Base-by-base conservation (phyloP, 108 stramenopile genomes). In the Cyclotella kingstonii region DNA sequence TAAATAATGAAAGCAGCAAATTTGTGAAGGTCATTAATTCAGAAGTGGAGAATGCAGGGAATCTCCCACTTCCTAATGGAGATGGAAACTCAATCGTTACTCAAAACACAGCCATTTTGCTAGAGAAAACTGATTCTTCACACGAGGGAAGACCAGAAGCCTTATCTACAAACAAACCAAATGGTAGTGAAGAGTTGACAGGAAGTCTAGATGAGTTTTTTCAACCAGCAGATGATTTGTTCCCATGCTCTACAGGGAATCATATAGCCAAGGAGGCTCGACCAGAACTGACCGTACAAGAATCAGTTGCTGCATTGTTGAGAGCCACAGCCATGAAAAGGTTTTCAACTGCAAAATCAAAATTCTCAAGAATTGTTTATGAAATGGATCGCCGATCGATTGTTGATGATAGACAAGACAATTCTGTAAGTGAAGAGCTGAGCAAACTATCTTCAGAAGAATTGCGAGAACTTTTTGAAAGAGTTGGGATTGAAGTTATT, bases 251-350 rank as follows among this genome's bases (percentile, higher is more conserved):
- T 48, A 45, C 54, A 31, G 42, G 63, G 15, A 73, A 76, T 21
- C 38, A 72, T 31, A 66, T 65, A n/a, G 73, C 62, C 25, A 35
- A 52, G 12, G 72, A 78, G 30, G 56, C 63, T 7, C 63, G 81
- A 27, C 78, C 78, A 15, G 78, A 81, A 29, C 69, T 84, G n/a
- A 60, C 58, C 21, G 83, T 79, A 11, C 83, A 84, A 69, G 83
- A 84, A 66, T 56, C 80, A 14, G 63, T 79, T 22, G 74, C 80
- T 15, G 65, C 63, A 1, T 44, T 84, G 3, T 63, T 84, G 18
- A 58, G 74, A 15, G 73, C 80, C 9, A 65, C 74, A 43, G 69
- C 83, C 5, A 45, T 70, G 47, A 76, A 72, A 38, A 30, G 79
- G 23, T 66, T 81, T 29, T 54, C 65, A 19, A 42, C 25, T 0